Conservation (phyloP, 192 early-diverging fungal genomes). For the Mortierella claussenii region DNA sequence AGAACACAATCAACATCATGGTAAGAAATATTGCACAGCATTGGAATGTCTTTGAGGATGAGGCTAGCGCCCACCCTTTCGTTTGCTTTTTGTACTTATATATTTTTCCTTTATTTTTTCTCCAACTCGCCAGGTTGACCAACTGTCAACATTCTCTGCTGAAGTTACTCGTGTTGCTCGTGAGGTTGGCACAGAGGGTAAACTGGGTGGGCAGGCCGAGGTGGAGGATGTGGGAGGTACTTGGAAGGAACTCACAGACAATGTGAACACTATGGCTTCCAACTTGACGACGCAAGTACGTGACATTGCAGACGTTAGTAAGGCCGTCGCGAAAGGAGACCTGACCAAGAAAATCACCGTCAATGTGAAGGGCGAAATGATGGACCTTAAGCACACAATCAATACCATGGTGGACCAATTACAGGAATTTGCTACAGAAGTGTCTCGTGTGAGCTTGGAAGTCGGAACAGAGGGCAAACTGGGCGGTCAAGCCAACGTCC, state of each 20-base stretch:
- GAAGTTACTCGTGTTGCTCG: constrained; percentile 75
- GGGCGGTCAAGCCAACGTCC: constrained; percentile 69
- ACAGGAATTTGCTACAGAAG: constrained; percentile 66
- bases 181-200: constrained; percentile 76
- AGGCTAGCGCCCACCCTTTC: constrained; percentile 42
- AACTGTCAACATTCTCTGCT: constrained; percentile 63
- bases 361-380: constrained; percentile 71
- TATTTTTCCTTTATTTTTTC: too few relatives aligned
- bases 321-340: constrained; percentile 67
- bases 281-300: constrained; percentile 71
- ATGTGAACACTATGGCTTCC: constrained; percentile 74
- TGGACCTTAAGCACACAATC: constrained; percentile 70
- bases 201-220: constrained; percentile 71
- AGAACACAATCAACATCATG: constrained; percentile 65
- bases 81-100: too few relatives aligned
- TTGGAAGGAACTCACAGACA: constrained; percentile 71
- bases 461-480: constrained; percentile 76
- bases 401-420: constrained; percentile 72
- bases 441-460: constrained; percentile 69
- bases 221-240: constrained; percentile 68
- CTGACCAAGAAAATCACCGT: constrained; percentile 65
- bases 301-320: constrained; percentile 68
- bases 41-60: constrained; percentile 25
- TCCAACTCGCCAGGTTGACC: constrained; percentile 61
- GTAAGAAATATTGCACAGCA: constrained; percentile 50